Conservation (phyloP, 1,139 yeast genomes). For the Saccharomyces hybrid region DNA sequence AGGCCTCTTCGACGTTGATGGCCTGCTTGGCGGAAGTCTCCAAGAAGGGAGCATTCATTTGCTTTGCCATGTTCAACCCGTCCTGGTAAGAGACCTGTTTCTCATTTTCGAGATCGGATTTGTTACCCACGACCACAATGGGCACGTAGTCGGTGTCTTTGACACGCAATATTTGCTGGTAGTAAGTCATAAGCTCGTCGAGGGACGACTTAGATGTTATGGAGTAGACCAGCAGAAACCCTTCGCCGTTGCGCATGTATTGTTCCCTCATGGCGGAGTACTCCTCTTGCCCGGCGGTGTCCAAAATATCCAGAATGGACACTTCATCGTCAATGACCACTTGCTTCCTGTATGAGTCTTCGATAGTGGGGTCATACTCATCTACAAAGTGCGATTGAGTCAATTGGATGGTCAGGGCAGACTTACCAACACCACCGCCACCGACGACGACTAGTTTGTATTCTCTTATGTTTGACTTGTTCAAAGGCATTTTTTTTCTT, state of each 20-base stretch:
- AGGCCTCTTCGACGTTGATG: slow-evolving; percentile 89
- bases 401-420: slow-evolving; percentile 84
- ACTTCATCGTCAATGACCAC: slow-evolving; percentile 74
- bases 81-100: slow-evolving; percentile 77
- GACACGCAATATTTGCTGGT: slow-evolving; percentile 78
- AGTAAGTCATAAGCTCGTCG: slow-evolving; percentile 68
- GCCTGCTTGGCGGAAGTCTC: slow-evolving; percentile 94
- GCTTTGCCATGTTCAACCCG: slow-evolving; percentile 69
- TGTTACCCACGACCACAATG: slow-evolving; percentile 67
- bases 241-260: slow-evolving; percentile 90
- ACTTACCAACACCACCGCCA: slow-evolving; percentile 98
- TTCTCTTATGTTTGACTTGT: slow-evolving; percentile 40
- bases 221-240: slow-evolving; percentile 75
- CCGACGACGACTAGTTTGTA: slow-evolving; percentile 92
- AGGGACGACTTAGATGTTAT: slow-evolving; percentile 74
- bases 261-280: slow-evolving; percentile 93
- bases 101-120: slow-evolving; percentile 72
- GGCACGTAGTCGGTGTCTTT: slow-evolving; percentile 74
- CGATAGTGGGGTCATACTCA: slow-evolving; percentile 96
- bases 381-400: slow-evolving; percentile 90
- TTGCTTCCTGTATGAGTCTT: slow-evolving; percentile 77
- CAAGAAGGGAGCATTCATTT: slow-evolving; percentile 69
- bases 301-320: slow-evolving; percentile 76
- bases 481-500: slow-evolving; percentile 11
- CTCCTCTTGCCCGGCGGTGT: slow-evolving; percentile 98